phyloP scores from a whole-genome alignment of 306 rosid species.

The Begonia masoniana region DNA sequence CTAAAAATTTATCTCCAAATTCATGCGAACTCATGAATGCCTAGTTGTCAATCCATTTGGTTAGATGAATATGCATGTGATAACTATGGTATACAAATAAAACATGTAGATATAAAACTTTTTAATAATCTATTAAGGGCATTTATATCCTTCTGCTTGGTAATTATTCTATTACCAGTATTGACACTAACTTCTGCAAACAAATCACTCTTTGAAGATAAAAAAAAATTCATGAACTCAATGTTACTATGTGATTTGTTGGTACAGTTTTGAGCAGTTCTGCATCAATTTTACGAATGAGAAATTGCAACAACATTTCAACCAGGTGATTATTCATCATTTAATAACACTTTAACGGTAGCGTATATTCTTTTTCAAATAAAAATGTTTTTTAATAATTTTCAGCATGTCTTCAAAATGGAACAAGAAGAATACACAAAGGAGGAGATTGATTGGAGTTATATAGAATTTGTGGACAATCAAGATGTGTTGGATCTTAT shows the following conservation, averaged over 20 bases:
- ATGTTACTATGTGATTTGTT: slow-evolving; percentile 21
- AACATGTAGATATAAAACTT: background rate
- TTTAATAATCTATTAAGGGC: too few relatives aligned
- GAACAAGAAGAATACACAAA: slow-evolving; percentile 99
- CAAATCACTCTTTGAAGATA: too few relatives aligned
- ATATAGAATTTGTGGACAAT: slow-evolving; percentile 96
- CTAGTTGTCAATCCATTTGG: background rate
- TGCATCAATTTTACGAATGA: slow-evolving; percentile 98
- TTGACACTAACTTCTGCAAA: too few relatives aligned
- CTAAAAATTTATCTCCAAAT: background rate
- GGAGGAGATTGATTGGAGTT: slow-evolving; percentile 95
- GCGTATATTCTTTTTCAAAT: slow-evolving; percentile 2
- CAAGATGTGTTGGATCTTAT: slow-evolving; percentile 96
- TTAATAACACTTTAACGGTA: background rate
- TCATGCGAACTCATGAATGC: background rate
- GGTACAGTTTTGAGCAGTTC: slow-evolving; percentile 90
- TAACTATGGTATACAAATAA: background rate
- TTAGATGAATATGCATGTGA: too few relatives aligned
- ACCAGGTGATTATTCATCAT: slow-evolving; percentile 45
- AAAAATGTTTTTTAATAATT: slow-evolving; percentile 15
- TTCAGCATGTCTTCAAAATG: slow-evolving; percentile 98
- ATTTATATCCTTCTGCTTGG: too few relatives aligned
- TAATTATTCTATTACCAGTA: too few relatives aligned
- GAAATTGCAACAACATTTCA: slow-evolving; percentile 97
- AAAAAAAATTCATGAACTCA: slow-evolving; percentile 28